These are phyloP conservation scores for Ogataea populi-albae DNA, from an alignment of 805 yeast genomes.

Conservation along the genomic window DNA sequence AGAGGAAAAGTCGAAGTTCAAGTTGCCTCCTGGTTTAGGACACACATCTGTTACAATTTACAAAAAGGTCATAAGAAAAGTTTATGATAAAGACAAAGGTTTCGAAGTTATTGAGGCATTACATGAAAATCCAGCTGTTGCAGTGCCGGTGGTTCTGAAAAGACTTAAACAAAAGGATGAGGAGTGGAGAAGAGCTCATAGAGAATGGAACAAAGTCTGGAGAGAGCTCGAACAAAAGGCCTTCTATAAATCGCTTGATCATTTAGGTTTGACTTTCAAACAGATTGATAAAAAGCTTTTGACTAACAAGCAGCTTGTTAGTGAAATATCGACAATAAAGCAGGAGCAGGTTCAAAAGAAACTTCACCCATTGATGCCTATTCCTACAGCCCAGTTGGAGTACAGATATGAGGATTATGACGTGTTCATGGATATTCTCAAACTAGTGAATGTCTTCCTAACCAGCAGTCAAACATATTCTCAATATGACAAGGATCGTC, in stretches of 20 bases:
- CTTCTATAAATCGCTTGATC: slow-evolving; percentile 90
- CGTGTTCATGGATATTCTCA: slow-evolving; percentile 70
- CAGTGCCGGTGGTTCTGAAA: slow-evolving; percentile 89
- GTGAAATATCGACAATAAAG: slow-evolving; percentile 89
- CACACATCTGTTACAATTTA: slow-evolving; percentile 89
- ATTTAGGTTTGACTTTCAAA: slow-evolving; percentile 91
- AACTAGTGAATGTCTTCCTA: slow-evolving; percentile 64
- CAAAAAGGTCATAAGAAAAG: slow-evolving; percentile 86
- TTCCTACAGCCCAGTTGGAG: slow-evolving; percentile 66
- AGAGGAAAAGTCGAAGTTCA: slow-evolving; percentile 83
- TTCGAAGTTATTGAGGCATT: slow-evolving; percentile 94
- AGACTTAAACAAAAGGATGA: slow-evolving; percentile 97
- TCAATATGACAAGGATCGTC: slow-evolving; percentile 71
- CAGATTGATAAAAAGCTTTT: slow-evolving; percentile 92
- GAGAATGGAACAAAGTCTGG: slow-evolving; percentile 99
- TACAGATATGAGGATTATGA: slow-evolving; percentile 64
- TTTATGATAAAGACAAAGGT: slow-evolving; percentile 92
- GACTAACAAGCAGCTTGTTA: slow-evolving; percentile 84
- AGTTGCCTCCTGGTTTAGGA: slow-evolving; percentile 89
- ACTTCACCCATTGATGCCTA: slow-evolving; percentile 80
- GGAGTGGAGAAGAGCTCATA: slow-evolving; percentile 97
- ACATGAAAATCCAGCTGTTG: slow-evolving; percentile 91
- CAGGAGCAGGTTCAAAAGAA: slow-evolving; percentile 88
- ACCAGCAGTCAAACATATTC: slow-evolving; percentile 72
- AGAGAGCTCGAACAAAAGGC: slow-evolving; percentile 96